Base-by-base conservation (phyloP, 495 filamentous ascomycete genomes). In the Penicillium canariense region DNA sequence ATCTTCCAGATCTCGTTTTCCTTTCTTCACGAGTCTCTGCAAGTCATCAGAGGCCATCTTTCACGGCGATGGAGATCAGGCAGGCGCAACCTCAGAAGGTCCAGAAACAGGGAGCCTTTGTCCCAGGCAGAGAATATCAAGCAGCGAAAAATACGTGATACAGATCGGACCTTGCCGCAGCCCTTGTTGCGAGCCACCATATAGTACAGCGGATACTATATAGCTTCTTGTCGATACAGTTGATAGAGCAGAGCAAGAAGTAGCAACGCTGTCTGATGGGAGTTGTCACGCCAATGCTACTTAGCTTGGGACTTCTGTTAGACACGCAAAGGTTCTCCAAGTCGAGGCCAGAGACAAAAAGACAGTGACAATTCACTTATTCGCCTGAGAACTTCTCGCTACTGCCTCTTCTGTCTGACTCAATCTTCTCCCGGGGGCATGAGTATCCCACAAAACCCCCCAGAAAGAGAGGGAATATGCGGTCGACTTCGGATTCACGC, bases 221-320 rank as follows among this genome's bases (percentile, higher is more conserved):
- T 83, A 84, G 81, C 81, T 79, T 82, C 75, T 76, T 82, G 75
- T 83, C 78, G 81, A 81, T 82, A 82, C 76, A 78, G 71, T 82
- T 83, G 74, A 82, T 84, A 84, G 78, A 80, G 71, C 81, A 79
- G 74, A 77, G 69, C 75, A 77, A 72, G 74, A 77, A 71, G 64
- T 77, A 79, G 73, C 73, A 60, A 61, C 64, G 64, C 71, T 71
- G 68, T 69, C 62, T 65, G 63, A 56, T 66, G 63, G 57, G 52
- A 65, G 59, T 54, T 58, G 51, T 69, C 73, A 72, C 68, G 59
- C 61, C 64, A 68, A 52, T 54, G 68, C 65, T 72, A 71, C 63
- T 67, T 79, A 79, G 76, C 71, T 75, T 72, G 69, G 71, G 67
- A 71, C 68, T 38, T 74, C 68, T 74, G 71, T 74, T 69, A 72